Base-by-base conservation (phyloP, 2,329 filamentous ascomycete genomes). In the Diaporthe batatas region DNA sequence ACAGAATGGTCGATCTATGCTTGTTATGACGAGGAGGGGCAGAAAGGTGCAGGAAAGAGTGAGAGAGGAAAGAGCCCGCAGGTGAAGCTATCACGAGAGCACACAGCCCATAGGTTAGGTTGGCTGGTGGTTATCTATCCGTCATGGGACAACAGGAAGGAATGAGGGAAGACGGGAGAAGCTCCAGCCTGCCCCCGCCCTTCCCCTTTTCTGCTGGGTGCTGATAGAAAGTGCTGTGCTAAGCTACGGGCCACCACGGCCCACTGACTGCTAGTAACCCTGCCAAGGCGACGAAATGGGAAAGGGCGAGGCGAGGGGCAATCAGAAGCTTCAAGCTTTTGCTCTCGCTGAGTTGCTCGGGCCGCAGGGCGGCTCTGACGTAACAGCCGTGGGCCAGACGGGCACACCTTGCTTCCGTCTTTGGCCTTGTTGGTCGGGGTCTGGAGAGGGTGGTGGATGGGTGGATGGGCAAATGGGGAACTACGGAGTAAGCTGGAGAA, bases 301-400 rank as follows among this genome's bases (percentile, higher is more conserved):
- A 59, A 39, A 49, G 44, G 47, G 11, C 47, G 8, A 57, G 18
- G 59, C 44, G 59, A 36, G 59, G 59, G 62, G 44, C 44, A 51
- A 10, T 65, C 42, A 49, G 42, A 49, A 51, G 59, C 59, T 64
- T 36, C 59, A 49, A 51, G 59, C 36, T 39, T 39, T 29, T 21
- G 62, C 62, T 51, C 62, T 65, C 62, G 59, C 29, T n/a, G 39
- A 44, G 25, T 64, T 47, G 62, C 62, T 25, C 62, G 62, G 62
- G 62, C 62, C 62, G 36, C 21, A 14, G 34, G 29, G 29, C 29
- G 62, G 62, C 62, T 51, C 62, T 65, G 62, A 65, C 62, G 62
- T 65, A 65, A 51, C 42, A 6, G 11, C 34, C 34, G 6, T 11
- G 7, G 7, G 1, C 36, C 10, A 11, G 36, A 39, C 16, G 23